Percentiles rank a stretch among this genome's conserved stretches.
Evolutionary conservation across 2,329 filamentous ascomycete species (phyloP).

Genomic region (Cryphonectria radicalis): DNA sequence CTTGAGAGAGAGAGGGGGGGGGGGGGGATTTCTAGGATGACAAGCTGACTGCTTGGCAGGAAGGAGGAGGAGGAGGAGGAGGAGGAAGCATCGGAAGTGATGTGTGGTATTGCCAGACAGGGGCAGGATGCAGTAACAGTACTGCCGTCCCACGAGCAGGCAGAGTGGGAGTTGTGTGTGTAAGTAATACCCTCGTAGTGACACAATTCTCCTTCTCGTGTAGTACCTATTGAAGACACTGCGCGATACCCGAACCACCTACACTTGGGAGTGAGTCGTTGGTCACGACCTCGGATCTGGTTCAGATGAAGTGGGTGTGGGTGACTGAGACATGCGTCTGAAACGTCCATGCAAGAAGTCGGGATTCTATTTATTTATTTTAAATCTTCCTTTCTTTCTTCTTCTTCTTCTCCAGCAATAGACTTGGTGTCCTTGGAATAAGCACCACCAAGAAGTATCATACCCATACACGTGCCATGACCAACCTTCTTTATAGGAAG

Average conservation of each 20-base stretch:
- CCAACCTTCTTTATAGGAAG: too few species aligned
- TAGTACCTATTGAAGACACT: background rate
- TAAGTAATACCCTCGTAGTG: too few species aligned
- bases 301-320: background rate
- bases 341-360: conserved; percentile 1
- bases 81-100: background rate
- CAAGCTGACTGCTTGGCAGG: background rate
- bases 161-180: too few species aligned
- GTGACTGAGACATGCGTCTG: background rate
- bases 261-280: background rate
- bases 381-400: background rate
- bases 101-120: background rate
- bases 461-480: too few species aligned
- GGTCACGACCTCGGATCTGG: too few species aligned
- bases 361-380: background rate
- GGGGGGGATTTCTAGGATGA: too few species aligned
- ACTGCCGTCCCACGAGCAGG: background rate
- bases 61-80: background rate
- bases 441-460: too few species aligned
- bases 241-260: background rate
- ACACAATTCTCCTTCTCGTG: too few species aligned
- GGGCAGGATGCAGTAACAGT: too few species aligned
- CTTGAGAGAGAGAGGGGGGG: too few species aligned
- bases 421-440: background rate
- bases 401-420: background rate